Conservation (phyloP, 169 alveolate genomes). For the Plasmodium vinckei region DNA sequence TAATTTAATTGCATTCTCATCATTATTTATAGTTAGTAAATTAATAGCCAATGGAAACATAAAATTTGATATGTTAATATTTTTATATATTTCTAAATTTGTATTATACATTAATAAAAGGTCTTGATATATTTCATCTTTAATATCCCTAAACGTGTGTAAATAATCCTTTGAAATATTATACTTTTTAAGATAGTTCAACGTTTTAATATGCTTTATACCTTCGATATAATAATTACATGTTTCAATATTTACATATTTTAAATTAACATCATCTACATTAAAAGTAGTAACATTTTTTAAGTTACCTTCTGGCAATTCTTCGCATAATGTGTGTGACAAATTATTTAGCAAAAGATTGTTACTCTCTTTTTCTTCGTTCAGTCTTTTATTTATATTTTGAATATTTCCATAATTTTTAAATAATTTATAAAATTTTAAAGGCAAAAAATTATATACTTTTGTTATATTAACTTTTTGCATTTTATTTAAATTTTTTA, state of each 20-base stretch:
- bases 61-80: slow-evolving; percentile 52
- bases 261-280: slow-evolving; percentile 47
- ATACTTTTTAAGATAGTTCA: background rate
- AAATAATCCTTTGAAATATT: background rate
- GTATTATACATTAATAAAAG: slow-evolving; percentile 21
- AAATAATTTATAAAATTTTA: slow-evolving; percentile 30
- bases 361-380: background rate
- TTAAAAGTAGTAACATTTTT: slow-evolving; percentile 8
- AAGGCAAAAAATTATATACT: slow-evolving; percentile 28
- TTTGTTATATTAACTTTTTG: slow-evolving; percentile 27
- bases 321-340: background rate
- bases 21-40: slow-evolving; percentile 39
- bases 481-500: slow-evolving; percentile 8
- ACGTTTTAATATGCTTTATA: background rate
- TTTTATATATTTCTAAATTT: slow-evolving; percentile 44
- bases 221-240: background rate
- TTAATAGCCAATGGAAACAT: slow-evolving; percentile 63
- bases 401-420: slow-evolving; percentile 12
- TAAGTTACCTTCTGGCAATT: background rate
- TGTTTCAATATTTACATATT: background rate
- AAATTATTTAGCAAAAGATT: background rate
- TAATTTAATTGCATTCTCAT: background rate
- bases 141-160: slow-evolving; percentile 19
- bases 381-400: no score
- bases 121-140: slow-evolving; percentile 54